Conservation (phyloP, 2,329 filamentous ascomycete species). For the Cladosporium sphaerospermum region DNA sequence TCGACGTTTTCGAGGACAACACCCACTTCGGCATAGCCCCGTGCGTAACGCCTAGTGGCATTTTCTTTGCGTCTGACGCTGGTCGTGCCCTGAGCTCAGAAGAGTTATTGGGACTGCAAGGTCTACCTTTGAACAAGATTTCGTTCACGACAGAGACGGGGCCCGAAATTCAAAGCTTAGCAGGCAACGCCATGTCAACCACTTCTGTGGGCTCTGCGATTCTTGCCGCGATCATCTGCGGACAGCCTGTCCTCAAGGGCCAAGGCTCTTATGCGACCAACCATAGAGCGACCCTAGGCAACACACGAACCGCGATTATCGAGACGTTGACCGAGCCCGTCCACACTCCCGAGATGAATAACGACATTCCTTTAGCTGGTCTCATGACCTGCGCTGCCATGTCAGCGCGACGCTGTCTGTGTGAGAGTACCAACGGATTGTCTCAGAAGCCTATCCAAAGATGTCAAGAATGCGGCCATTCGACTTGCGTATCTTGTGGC, state of each 20-base stretch:
- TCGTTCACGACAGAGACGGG: constrained; percentile 56
- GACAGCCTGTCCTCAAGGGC: constrained; percentile 9
- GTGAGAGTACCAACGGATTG: constrained; percentile 46
- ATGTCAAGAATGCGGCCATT: constrained; percentile 50
- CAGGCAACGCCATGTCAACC: constrained; percentile 73
- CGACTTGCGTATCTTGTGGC: constrained; percentile 48
- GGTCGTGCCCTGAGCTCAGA: constrained; percentile 56
- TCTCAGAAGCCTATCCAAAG: constrained; percentile 36
- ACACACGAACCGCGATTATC: not conserved
- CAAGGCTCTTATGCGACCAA: not conserved
- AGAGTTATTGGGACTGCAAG: constrained; percentile 62
- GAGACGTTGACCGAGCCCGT: not conserved
- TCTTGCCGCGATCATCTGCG: constrained; percentile 51
- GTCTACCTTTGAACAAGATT: constrained; percentile 58
- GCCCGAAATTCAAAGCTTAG: constrained; percentile 58
- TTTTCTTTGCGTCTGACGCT: constrained; percentile 55
- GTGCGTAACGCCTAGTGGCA: constrained; percentile 63
- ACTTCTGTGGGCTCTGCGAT: constrained; percentile 63
- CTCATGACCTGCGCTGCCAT: not conserved
- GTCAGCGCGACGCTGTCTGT: constrained; percentile 41
- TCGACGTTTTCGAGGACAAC: constrained; percentile 52
- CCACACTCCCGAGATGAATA: not conserved
- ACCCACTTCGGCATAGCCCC: constrained; percentile 52
- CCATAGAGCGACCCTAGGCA: too few species aligned
- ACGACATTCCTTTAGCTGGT: constrained; percentile 15